These are phyloP conservation scores for Pichia scutulata DNA, from an alignment of 805 yeast genomes.

Conservation along the genomic window DNA sequence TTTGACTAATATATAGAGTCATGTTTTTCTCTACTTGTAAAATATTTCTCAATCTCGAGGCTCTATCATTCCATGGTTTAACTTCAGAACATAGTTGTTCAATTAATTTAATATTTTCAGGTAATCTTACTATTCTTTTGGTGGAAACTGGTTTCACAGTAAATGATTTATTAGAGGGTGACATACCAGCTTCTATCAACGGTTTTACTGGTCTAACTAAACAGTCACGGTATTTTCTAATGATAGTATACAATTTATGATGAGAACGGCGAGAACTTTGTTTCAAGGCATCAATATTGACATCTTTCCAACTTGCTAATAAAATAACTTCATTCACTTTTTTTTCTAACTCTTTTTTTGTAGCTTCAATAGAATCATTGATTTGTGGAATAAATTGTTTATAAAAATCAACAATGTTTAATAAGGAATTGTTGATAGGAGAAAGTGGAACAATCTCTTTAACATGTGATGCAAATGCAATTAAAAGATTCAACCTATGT, in stretches of 20 bases:
- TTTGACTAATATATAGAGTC: conserved; percentile 35
- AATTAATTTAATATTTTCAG: conserved; percentile 4
- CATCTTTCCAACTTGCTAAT: conserved; percentile 96
- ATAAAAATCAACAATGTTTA: conserved; percentile 57
- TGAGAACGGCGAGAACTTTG: conserved; percentile 93
- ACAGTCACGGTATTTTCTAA: conserved; percentile 69
- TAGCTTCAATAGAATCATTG: conserved; percentile 34
- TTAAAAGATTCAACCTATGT: conserved; percentile 50
- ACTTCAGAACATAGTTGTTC: conserved; percentile 27
- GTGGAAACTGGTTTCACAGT: neutral
- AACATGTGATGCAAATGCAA: conserved; percentile 57
- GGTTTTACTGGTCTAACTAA: conserved; percentile 44
- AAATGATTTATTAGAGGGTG: conserved; percentile 8
- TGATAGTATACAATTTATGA: conserved; percentile 69
- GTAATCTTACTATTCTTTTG: neutral
- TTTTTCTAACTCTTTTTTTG: conserved; percentile 57
- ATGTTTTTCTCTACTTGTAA: conserved; percentile 47
- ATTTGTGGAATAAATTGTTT: conserved; percentile 53
- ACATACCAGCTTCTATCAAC: conserved; percentile 54
- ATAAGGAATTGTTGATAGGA: conserved; percentile 34
- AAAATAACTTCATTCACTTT: conserved; percentile 78
- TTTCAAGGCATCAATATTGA: conserved; percentile 84
- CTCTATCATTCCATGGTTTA: conserved; percentile 48
- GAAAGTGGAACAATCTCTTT: conserved; percentile 23
- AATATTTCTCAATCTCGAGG: conserved; percentile 46